A percentile compares a stretch with the other conserved stretches of the same genome.
Conservation (phyloP, 2,329 filamentous ascomycete species). For the Cordyceps farinosa region DNA sequence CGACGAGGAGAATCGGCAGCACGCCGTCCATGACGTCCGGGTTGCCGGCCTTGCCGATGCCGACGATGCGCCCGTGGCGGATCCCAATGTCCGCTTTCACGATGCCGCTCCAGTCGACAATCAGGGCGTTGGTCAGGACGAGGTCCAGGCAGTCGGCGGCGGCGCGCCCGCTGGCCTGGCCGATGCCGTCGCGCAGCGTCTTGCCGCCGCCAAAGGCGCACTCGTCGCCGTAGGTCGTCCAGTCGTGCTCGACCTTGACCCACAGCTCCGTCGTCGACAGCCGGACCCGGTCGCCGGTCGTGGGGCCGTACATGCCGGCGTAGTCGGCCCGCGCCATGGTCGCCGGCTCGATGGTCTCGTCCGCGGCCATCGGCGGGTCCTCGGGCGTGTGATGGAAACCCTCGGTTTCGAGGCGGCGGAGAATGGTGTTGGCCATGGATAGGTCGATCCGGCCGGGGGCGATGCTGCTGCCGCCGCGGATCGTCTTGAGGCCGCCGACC, state of each 20-base stretch:
- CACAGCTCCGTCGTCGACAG: slow-evolving; percentile 86
- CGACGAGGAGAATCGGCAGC: slow-evolving; percentile 71
- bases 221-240: slow-evolving; percentile 84
- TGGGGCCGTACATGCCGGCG: slow-evolving; percentile 87
- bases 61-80: slow-evolving; percentile 80
- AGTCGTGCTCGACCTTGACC: slow-evolving; percentile 84
- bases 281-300: slow-evolving; percentile 76
- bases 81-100: slow-evolving; percentile 97
- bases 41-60: slow-evolving; percentile 94
- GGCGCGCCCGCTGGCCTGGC: slow-evolving; percentile 74
- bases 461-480: slow-evolving; percentile 78
- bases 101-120: slow-evolving; percentile 88
- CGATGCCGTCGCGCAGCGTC: slow-evolving; percentile 91
- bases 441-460: slow-evolving; percentile 70
- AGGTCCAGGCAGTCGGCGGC: slow-evolving; percentile 75
- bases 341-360: slow-evolving; percentile 53
- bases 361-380: slow-evolving; percentile 47
- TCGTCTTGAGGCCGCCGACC: slow-evolving; percentile 75
- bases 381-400: slow-evolving; percentile 77
- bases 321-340: slow-evolving; percentile 78
- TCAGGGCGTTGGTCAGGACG: slow-evolving; percentile 82
- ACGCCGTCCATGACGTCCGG: slow-evolving; percentile 97
- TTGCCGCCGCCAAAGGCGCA: slow-evolving; percentile 95
- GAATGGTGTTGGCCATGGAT: slow-evolving; percentile 60
- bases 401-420: slow-evolving; percentile 62